Evolutionary conservation across 192 early-diverging fungal genomes (phyloP).

Genomic region (Dissophora globulifera): DNA sequence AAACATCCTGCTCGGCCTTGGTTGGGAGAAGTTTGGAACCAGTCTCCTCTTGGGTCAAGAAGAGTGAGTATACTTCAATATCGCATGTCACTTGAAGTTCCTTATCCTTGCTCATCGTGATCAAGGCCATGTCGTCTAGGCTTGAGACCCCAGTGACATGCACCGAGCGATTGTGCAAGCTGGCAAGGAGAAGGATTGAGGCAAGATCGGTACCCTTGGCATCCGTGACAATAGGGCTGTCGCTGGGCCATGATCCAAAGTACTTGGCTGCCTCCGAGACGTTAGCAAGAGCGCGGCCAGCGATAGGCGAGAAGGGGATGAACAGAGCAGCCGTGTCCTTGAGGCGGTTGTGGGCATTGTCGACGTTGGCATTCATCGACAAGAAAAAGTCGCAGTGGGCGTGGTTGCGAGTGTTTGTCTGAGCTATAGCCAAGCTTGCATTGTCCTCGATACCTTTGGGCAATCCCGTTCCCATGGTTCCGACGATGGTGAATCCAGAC

Average conservation of each 20-base stretch:
- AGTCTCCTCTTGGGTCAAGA: constrained; percentile 68
- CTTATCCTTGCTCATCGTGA: constrained; percentile 86
- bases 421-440: constrained; percentile 64
- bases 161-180: constrained; percentile 82
- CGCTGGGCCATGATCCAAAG: constrained; percentile 83
- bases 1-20: constrained; percentile 70
- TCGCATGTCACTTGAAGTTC: constrained; percentile 93
- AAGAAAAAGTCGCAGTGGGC: constrained; percentile 81
- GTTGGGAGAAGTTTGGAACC: constrained; percentile 58
- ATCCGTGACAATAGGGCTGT: constrained; percentile 80
- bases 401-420: constrained; percentile 55
- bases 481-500: constrained; percentile 88
- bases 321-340: constrained; percentile 66
- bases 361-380: constrained; percentile 72
- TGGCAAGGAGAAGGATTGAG: constrained; percentile 86
- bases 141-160: constrained; percentile 89
- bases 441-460: constrained; percentile 65
- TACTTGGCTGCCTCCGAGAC: constrained; percentile 76
- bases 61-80: constrained; percentile 88
- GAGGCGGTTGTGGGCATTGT: constrained; percentile 65
- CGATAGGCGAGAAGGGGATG: constrained; percentile 67
- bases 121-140: constrained; percentile 85
- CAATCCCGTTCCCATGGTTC: constrained; percentile 66
- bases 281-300: constrained; percentile 54
- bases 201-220: constrained; percentile 91